These are phyloP conservation scores for Entoloma clypeatum DNA, from an alignment of 1,284 basidiomycete species.

Conservation along the genomic window DNA sequence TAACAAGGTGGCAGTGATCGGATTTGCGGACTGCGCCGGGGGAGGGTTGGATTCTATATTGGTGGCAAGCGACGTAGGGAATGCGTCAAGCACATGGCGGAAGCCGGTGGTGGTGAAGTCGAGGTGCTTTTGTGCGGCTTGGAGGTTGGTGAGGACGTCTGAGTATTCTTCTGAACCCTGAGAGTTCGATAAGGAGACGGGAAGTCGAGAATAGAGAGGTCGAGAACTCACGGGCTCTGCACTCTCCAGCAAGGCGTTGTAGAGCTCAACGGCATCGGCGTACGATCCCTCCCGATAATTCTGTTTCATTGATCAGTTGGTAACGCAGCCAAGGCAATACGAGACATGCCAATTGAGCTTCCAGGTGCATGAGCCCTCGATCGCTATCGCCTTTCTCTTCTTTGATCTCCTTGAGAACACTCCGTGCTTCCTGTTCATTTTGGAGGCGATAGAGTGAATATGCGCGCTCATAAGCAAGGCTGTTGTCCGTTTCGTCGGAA, in stretches of 20 bases:
- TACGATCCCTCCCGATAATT: conserved; percentile 77
- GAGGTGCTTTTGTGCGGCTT: conserved; percentile 73
- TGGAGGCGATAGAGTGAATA: conserved; percentile 83
- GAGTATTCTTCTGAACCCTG: conserved; percentile 83
- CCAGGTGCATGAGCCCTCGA: conserved; percentile 71
- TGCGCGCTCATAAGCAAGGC: conserved; percentile 65
- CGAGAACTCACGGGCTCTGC: conserved; percentile 58
- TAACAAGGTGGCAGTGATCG: conserved; percentile 27
- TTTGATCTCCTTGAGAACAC: conserved; percentile 50
- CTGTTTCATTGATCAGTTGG: conserved; percentile 33
- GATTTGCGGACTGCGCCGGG: conserved; percentile 33
- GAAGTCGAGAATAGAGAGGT: not conserved
- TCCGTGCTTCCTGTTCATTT: conserved; percentile 61
- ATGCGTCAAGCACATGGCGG: conserved; percentile 54
- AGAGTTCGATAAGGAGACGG: not conserved
- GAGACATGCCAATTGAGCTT: conserved; percentile 75
- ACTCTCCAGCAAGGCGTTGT: conserved; percentile 74
- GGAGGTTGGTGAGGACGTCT: conserved; percentile 80
- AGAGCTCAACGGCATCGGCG: conserved; percentile 66
- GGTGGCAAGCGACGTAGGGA: conserved; percentile 48
- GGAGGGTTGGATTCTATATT: conserved; percentile 61
- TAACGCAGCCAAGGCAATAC: conserved; percentile 2
- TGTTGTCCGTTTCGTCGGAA: conserved; percentile 23
- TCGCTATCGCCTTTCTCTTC: conserved; percentile 42
- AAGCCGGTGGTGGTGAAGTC: conserved; percentile 76